These are phyloP conservation scores for Coemansia sp. DNA, from an alignment of 192 early-diverging fungal genomes.

Conservation along the genomic window DNA sequence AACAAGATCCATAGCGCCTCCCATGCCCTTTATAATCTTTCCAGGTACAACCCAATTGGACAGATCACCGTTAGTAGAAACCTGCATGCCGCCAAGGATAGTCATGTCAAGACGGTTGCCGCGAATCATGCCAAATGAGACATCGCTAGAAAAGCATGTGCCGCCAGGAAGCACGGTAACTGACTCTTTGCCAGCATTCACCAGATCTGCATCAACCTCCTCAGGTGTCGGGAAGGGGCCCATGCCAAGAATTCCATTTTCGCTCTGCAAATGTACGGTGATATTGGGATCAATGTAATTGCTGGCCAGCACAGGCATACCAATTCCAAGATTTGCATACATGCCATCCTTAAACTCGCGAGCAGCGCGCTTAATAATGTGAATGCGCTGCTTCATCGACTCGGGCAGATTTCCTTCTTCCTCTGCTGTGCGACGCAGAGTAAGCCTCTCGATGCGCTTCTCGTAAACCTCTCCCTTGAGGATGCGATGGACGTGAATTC, in stretches of 20 bases:
- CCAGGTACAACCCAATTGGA: slow-evolving; percentile 86
- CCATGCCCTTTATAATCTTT: slow-evolving; percentile 86
- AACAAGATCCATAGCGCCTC: slow-evolving; percentile 81
- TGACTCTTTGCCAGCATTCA: slow-evolving; percentile 83
- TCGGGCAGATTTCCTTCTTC: slow-evolving; percentile 35
- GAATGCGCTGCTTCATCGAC: slow-evolving; percentile 58
- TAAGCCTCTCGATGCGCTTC: slow-evolving; percentile 70
- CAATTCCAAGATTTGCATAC: slow-evolving; percentile 74
- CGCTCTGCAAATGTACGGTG: slow-evolving; percentile 71
- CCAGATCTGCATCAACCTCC: slow-evolving; percentile 72
- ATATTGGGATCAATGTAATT: slow-evolving; percentile 71
- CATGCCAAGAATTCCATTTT: slow-evolving; percentile 79
- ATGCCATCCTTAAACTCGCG: slow-evolving; percentile 76
- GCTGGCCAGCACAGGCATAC: slow-evolving; percentile 76
- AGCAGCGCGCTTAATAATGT: slow-evolving; percentile 73
- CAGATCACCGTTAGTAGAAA: slow-evolving; percentile 70
- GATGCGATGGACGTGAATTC: slow-evolving; percentile 72
- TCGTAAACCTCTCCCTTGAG: slow-evolving; percentile 70
- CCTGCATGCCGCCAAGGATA: slow-evolving; percentile 76
- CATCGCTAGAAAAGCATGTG: slow-evolving; percentile 69
- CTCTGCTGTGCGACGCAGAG: slow-evolving; percentile 48
- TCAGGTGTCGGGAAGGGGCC: slow-evolving; percentile 73
- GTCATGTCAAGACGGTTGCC: slow-evolving; percentile 74
- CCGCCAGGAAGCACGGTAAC: slow-evolving; percentile 70
- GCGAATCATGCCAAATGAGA: slow-evolving; percentile 80